These are phyloP conservation scores for Fremontodendron californicum DNA, from an alignment of 345 rosid species.

Conservation along the genomic window DNA sequence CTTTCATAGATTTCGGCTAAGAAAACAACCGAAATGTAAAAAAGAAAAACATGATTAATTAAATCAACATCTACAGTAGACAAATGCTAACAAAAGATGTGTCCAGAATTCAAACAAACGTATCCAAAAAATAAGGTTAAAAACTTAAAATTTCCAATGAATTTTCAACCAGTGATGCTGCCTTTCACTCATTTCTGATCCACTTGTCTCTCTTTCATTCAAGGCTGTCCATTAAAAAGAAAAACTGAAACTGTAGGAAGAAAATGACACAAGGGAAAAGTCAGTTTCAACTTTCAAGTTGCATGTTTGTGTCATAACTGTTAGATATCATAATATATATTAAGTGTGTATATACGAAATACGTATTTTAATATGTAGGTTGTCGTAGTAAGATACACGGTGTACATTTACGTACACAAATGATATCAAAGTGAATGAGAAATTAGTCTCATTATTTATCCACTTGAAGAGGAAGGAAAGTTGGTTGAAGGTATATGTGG, in stretches of 20 bases:
- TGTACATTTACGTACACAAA: too few species aligned
- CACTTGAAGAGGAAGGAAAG: too few species aligned
- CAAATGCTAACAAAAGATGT: not conserved
- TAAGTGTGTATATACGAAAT: too few species aligned
- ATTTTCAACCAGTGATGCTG: not conserved
- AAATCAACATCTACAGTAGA: not conserved
- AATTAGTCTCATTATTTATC: too few species aligned
- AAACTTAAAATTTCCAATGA: not conserved
- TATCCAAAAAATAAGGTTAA: not conserved
- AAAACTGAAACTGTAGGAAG: not conserved
- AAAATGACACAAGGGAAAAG: not conserved
- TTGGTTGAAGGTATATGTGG: too few species aligned
- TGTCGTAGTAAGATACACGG: too few species aligned
- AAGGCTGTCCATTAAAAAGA: not conserved
- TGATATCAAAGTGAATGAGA: too few species aligned
- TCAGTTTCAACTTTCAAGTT: not conserved
- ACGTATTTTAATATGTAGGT: too few species aligned
- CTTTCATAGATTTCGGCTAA: not conserved
- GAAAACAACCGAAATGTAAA: not conserved
- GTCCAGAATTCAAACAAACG: not conserved
- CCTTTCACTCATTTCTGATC: slow-evolving; percentile 5
- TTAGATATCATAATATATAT: too few species aligned
- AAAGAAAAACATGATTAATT: not conserved
- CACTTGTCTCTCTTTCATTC: not conserved
- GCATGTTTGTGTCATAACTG: not conserved